Conservation (phyloP, 1,139 yeast species). For the Suhomyces maxii region DNA sequence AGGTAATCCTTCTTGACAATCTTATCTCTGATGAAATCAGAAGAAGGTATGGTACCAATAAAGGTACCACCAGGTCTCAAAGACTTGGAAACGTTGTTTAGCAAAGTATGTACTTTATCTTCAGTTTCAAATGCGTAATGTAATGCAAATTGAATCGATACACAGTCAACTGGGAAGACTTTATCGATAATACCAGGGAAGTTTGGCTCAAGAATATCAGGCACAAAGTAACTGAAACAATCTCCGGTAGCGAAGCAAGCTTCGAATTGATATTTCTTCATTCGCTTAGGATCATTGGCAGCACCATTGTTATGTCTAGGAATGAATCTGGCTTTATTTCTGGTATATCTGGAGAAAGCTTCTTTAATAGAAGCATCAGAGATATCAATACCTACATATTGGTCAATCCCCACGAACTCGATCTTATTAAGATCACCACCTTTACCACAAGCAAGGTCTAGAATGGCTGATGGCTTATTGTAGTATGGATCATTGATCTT, state of each 20-base stretch:
- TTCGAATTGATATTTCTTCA: slow-evolving; percentile 56
- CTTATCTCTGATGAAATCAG: slow-evolving; percentile 75
- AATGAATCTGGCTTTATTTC: slow-evolving; percentile 42
- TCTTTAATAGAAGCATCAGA: slow-evolving; percentile 86
- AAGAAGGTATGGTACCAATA: slow-evolving; percentile 92
- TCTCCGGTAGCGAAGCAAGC: slow-evolving; percentile 90
- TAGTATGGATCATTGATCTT: slow-evolving; percentile 30
- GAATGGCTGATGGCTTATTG: slow-evolving; percentile 41
- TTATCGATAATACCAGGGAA: slow-evolving; percentile 54
- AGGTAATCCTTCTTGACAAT: slow-evolving; percentile 46
- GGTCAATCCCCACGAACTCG: slow-evolving; percentile 69
- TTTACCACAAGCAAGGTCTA: slow-evolving; percentile 95
- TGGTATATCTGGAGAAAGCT: slow-evolving; percentile 71
- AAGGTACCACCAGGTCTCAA: slow-evolving; percentile 81
- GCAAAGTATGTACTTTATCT: slow-evolving; percentile 67
- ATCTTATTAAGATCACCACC: slow-evolving; percentile 96
- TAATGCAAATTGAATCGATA: slow-evolving; percentile 85
- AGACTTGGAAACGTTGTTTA: slow-evolving; percentile 74
- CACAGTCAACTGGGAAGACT: slow-evolving; percentile 82
- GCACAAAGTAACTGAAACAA: slow-evolving; percentile 71
- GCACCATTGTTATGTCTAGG: slow-evolving; percentile 18
- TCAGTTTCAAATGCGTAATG: slow-evolving; percentile 94
- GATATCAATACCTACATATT: slow-evolving; percentile 87
- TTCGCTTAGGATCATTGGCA: slow-evolving; percentile 32
- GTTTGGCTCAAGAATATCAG: slow-evolving; percentile 67